Evolutionary conservation across 306 rosid species (phyloP).

Genomic region (Cucumis sativus): Cucumber_9930_V3 NC_026657.2:31275501-31276000

Average conservation of each 20-base stretch:
- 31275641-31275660: background rate
- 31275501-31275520: background rate
- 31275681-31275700: conserved; percentile 2
- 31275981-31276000: background rate
- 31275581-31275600: background rate
- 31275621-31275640: background rate
- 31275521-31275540: background rate
- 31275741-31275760: background rate
- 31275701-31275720: background rate
- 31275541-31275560: background rate
- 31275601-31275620: background rate
- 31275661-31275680: background rate
- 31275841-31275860: background rate
- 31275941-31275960: background rate
- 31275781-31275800: background rate
- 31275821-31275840: background rate
- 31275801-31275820: background rate
- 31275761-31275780: background rate
- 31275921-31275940: background rate
- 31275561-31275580: background rate
- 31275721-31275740: background rate
- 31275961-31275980: background rate
- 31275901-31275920: background rate
- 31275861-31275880: background rate
- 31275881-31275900: background rate